phyloP scores from a whole-genome alignment of 2,329 filamentous ascomycete genomes.

The Cercospora citrullina region DNA sequence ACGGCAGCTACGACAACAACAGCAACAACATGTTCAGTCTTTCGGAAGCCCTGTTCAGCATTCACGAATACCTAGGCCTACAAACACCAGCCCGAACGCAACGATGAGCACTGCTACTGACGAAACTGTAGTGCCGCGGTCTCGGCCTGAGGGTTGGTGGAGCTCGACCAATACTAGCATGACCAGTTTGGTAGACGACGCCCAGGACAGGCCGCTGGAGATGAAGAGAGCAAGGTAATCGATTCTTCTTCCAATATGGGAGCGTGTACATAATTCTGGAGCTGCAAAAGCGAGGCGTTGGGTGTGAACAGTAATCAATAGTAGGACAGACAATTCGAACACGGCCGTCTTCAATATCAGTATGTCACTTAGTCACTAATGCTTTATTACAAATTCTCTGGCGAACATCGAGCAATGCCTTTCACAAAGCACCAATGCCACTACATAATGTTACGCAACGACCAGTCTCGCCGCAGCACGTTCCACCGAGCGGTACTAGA shows the following conservation, averaged over 20 bases:
- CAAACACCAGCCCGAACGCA: constrained; percentile 6
- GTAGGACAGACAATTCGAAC: background rate
- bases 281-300: background rate
- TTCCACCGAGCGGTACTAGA: background rate
- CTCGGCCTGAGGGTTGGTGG: constrained; percentile 30
- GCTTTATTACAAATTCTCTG: background rate
- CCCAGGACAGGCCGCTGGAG: background rate
- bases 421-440: background rate
- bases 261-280: background rate
- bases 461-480: background rate
- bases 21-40: constrained; percentile 4
- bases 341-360: background rate
- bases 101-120: constrained; percentile 21
- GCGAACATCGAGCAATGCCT: background rate
- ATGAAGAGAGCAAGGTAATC: constrained; percentile 3
- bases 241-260: background rate
- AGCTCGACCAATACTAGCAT: constrained; percentile 25
- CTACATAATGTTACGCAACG: background rate
- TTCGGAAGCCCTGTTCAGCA: constrained; percentile 3
- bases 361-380: background rate
- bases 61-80: constrained; percentile 1
- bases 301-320: background rate
- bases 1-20: constrained; percentile 11
- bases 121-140: constrained; percentile 23
- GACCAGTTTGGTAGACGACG: constrained; percentile 20